These are phyloP conservation scores for Amorphotheca resinae DNA, from an alignment of 495 filamentous ascomycete species.

Conservation along the genomic window DNA sequence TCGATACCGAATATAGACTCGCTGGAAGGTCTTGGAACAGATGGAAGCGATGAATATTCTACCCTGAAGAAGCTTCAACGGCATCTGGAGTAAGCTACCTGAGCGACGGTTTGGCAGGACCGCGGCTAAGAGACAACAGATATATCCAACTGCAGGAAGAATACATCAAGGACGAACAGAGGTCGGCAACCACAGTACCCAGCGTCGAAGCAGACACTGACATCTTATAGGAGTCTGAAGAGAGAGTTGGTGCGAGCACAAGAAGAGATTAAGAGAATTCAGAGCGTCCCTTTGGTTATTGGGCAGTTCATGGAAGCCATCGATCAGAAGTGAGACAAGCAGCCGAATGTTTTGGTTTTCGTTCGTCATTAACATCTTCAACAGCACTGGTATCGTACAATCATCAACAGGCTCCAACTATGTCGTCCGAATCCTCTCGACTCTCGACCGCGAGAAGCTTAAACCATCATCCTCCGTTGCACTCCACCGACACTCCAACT, in stretches of 20 bases:
- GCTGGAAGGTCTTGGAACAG: constrained; percentile 66
- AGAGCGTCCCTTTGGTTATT: constrained; percentile 94
- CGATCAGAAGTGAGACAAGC: constrained; percentile 75
- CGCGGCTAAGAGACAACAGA: constrained; percentile 28
- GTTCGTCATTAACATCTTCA: constrained; percentile 19
- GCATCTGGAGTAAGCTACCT: constrained; percentile 66
- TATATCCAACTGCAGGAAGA: constrained; percentile 98
- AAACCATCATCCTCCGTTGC: constrained; percentile 97
- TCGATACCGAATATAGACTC: constrained; percentile 82
- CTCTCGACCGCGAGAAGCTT: constrained; percentile 91
- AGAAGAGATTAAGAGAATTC: constrained; percentile 98
- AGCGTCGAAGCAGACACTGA: constrained; percentile 15
- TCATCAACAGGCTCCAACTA: constrained; percentile 98
- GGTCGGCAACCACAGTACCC: constrained; percentile 3
- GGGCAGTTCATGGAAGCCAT: constrained; percentile 99
- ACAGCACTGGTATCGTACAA: constrained; percentile 93
- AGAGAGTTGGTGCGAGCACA: constrained; percentile 93
- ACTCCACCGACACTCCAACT: constrained; percentile 94
- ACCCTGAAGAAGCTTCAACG: constrained; percentile 90
- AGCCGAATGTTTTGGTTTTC: constrained; percentile 6
- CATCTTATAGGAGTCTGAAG: constrained; percentile 67
- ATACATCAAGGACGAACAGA: constrained; percentile 99
- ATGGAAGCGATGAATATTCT: constrained; percentile 86
- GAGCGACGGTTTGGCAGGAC: constrained; percentile 1
- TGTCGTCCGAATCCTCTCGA: constrained; percentile 95